A percentile compares a stretch with the other conserved stretches of the same genome.
phyloP scores from a whole-genome alignment of 352 stramenopile species.

The Thalassiosira pacifica region DNA sequence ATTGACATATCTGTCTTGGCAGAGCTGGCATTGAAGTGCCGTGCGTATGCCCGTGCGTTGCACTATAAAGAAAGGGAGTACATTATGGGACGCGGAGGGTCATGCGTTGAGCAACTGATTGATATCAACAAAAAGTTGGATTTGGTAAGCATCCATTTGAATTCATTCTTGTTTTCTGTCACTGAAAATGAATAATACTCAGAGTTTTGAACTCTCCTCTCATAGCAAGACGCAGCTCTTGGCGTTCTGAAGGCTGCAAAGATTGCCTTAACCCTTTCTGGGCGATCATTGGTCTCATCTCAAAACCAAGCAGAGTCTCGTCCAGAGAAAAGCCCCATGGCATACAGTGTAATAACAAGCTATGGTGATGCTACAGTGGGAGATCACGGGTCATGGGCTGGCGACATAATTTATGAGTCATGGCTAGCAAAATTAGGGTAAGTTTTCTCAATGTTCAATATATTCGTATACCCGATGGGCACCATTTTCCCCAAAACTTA shows the following conservation, averaged over 20 bases:
- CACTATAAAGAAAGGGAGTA: constrained; percentile 99
- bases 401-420: constrained; percentile 88
- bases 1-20: constrained; percentile 97
- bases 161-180: not conserved
- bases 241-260: constrained; percentile 95
- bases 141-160: constrained; percentile 42
- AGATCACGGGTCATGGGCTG: constrained; percentile 88
- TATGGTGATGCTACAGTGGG: constrained; percentile 61
- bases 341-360: constrained; percentile 84
- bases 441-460: constrained; percentile 67
- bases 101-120: constrained; percentile 98
- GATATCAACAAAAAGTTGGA: constrained; percentile 99
- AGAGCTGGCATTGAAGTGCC: constrained; percentile 95
- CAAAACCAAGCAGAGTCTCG: constrained; percentile 52
- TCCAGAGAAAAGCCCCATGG: constrained; percentile 72
- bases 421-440: constrained; percentile 97
- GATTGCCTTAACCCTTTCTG: constrained; percentile 69
- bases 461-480: not conserved
- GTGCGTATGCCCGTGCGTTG: constrained; percentile 97
- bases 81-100: constrained; percentile 74
- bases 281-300: constrained; percentile 48
- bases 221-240: constrained; percentile 91
- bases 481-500: not conserved
- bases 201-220: too few relatives aligned
- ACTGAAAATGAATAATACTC: too few relatives aligned